Evolutionary conservation across 169 alveolate genomes (phyloP).

Genomic region (Plasmodium knowlesi): DNA sequence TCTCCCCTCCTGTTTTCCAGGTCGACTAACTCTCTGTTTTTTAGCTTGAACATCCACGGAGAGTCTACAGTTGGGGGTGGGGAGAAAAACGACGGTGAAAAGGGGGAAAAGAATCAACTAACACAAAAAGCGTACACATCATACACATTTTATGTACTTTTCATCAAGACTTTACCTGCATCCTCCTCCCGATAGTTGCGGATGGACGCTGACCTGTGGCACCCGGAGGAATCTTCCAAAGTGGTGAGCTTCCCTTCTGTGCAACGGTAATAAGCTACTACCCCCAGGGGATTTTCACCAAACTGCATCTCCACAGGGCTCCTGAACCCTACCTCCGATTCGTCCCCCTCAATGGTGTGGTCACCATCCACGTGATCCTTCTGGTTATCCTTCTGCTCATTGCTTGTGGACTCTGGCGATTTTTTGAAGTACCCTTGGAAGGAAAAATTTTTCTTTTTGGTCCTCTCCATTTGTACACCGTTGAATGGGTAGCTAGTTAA

Average conservation of each 20-base stretch:
- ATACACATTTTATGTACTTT: neutral
- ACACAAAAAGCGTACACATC: neutral
- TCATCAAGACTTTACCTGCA: neutral
- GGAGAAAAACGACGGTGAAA: neutral
- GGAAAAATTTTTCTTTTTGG: conserved; percentile 18
- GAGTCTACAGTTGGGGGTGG: neutral
- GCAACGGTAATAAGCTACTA: conserved; percentile 56
- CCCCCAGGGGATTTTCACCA: conserved; percentile 30
- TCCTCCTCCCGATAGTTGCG: neutral
- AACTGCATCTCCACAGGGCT: neutral
- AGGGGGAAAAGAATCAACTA: neutral
- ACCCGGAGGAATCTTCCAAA: conserved; percentile 41
- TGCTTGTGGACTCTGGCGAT: neutral
- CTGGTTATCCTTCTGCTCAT: neutral
- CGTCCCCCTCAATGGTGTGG: neutral
- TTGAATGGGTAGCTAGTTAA: neutral
- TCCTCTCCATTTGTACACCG: conserved; percentile 29
- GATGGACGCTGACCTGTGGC: conserved; percentile 24
- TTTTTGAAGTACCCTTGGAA: conserved; percentile 34
- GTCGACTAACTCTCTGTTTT: neutral
- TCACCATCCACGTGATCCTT: neutral
- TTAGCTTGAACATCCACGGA: conserved; percentile 27
- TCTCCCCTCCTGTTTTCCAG: conserved; percentile 2
- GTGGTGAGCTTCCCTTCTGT: conserved; percentile 26
- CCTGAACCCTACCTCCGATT: neutral